Percentiles rank a stretch among this genome's conserved stretches.
phyloP scores from a whole-genome alignment of 169 alveolate species.

The Neospora caninum region DNA sequence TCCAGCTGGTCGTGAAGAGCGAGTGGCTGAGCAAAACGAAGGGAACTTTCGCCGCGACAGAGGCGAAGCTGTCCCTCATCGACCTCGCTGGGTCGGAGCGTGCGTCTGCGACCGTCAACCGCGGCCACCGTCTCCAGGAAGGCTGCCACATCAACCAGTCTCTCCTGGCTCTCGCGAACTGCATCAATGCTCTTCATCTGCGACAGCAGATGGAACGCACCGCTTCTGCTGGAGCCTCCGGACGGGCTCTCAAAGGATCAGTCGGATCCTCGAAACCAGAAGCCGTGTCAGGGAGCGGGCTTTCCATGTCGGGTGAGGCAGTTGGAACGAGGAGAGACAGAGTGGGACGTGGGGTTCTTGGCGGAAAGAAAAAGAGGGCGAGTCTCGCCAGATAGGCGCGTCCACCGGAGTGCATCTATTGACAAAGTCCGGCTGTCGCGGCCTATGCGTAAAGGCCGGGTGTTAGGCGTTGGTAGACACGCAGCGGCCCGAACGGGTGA shows the following conservation, averaged over 20 bases:
- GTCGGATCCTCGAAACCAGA: not conserved
- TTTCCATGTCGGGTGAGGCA: not conserved
- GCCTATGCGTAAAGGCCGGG: too few relatives aligned
- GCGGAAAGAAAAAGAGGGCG: too few relatives aligned
- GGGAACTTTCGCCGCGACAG: constrained; percentile 61
- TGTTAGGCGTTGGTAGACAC: too few relatives aligned
- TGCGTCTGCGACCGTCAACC: constrained; percentile 92
- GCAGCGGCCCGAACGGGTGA: too few relatives aligned
- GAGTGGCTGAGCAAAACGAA: constrained; percentile 51
- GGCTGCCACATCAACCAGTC: constrained; percentile 96
- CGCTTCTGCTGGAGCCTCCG: not conserved
- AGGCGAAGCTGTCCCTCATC: constrained; percentile 90
- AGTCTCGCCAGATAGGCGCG: too few relatives aligned
- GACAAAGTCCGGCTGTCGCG: too few relatives aligned
- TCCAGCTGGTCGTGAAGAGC: constrained; percentile 49
- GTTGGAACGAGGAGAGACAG: not conserved
- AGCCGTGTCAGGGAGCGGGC: not conserved
- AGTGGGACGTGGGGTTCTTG: not conserved
- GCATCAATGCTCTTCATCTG: constrained; percentile 94
- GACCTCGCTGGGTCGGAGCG: constrained; percentile 98
- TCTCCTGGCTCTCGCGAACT: constrained; percentile 95
- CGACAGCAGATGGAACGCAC: constrained; percentile 74
- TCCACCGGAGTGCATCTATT: too few relatives aligned
- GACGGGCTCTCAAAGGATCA: not conserved
- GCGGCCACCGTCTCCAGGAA: constrained; percentile 93